Conservation (phyloP, 768 basidiomycete genomes). For the Agaricus bisporus region DNA sequence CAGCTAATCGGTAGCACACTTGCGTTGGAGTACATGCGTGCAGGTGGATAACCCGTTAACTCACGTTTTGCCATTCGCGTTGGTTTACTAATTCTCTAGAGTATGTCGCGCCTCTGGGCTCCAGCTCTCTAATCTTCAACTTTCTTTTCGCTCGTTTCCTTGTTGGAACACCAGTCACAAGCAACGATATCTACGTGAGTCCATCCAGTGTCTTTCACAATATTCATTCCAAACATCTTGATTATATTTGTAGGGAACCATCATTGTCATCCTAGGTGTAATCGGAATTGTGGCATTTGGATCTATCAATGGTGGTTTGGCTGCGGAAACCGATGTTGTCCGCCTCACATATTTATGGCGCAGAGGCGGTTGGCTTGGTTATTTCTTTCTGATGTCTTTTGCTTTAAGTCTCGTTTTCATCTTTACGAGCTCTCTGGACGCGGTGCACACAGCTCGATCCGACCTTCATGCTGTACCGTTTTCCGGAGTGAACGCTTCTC, state of each 20-base stretch:
- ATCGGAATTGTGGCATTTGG: conserved; percentile 87
- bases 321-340: conserved; percentile 61
- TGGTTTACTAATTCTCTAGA: conserved; percentile 32
- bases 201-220: not conserved
- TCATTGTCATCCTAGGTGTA: conserved; percentile 78
- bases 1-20: conserved; percentile 86
- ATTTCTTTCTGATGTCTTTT: conserved; percentile 75
- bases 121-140: conserved; percentile 92
- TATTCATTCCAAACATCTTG: not conserved
- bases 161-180: conserved; percentile 80
- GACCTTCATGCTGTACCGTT: conserved; percentile 63
- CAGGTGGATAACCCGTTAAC: conserved; percentile 40
- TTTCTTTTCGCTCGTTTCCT: conserved; percentile 90
- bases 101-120: conserved; percentile 95
- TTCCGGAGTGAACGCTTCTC: conserved; percentile 20
- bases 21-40: conserved; percentile 84
- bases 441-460: conserved; percentile 60
- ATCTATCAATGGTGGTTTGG: conserved; percentile 76
- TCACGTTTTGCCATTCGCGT: not conserved
- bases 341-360: conserved; percentile 84
- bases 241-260: conserved; percentile 52
- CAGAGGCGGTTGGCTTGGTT: conserved; percentile 84
- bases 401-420: conserved; percentile 61
- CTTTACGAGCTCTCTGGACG: conserved; percentile 67
- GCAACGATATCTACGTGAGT: conserved; percentile 74